Evolutionary conservation across 352 stramenopile species (phyloP).

Genomic region (Phytophthora tubulina): DNA sequence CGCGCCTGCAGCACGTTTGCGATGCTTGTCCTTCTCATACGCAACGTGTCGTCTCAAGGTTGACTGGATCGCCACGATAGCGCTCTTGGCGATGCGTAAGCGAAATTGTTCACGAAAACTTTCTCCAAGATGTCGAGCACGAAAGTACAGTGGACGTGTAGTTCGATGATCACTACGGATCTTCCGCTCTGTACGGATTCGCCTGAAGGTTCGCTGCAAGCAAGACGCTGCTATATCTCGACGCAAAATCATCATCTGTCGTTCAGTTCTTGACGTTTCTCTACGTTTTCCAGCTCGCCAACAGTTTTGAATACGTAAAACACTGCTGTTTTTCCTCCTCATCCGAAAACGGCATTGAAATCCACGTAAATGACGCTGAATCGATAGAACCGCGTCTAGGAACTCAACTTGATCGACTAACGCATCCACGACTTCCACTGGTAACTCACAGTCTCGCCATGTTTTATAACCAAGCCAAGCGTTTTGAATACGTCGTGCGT

Average conservation of each 20-base stretch:
- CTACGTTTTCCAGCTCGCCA: constrained; percentile 41
- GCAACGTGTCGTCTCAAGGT: constrained; percentile 54
- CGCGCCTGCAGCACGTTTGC: constrained; percentile 6
- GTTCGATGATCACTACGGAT: constrained; percentile 42
- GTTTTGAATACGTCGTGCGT: constrained; percentile 41
- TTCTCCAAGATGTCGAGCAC: constrained; percentile 31
- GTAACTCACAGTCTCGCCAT: constrained; percentile 42
- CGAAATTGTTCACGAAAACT: constrained; percentile 47
- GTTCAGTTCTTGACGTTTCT: constrained; percentile 27
- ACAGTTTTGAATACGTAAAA: constrained; percentile 46
- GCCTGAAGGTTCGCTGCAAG: constrained; percentile 60
- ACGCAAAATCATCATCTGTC: constrained; percentile 36
- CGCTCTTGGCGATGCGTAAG: constrained; percentile 55
- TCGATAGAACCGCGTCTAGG: constrained; percentile 45
- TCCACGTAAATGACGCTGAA: constrained; percentile 53
- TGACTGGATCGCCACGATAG: constrained; percentile 54
- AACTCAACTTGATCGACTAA: constrained; percentile 66
- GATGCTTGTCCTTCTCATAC: constrained; percentile 16
- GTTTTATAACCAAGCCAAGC: constrained; percentile 43
- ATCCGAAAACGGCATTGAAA: constrained; percentile 57
- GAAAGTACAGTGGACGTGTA: constrained; percentile 60
- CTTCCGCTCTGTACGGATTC: constrained; percentile 39
- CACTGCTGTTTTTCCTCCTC: constrained; percentile 34
- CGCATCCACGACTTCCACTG: constrained; percentile 22
- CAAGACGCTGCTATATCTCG: constrained; percentile 53